Percentiles rank a stretch among this genome's conserved stretches.
Evolutionary conservation across 192 early-diverging fungal genomes (phyloP).

Genomic region (Backusella tarrabulga): DNA sequence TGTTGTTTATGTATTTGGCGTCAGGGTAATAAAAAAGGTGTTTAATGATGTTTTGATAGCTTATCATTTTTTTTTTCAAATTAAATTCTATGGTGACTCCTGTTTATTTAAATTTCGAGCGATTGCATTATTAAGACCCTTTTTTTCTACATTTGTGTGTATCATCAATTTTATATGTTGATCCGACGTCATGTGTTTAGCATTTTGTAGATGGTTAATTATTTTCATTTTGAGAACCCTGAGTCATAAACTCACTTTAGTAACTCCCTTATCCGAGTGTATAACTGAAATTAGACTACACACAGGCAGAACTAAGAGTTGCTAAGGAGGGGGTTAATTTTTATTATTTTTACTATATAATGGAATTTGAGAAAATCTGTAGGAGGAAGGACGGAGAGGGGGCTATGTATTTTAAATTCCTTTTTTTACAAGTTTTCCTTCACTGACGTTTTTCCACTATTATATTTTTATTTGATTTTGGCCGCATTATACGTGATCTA

Average conservation of each 20-base stretch:
- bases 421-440: background rate
- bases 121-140: background rate
- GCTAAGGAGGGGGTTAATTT: background rate
- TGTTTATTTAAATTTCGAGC: background rate
- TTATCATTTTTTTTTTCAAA: background rate
- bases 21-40: background rate
- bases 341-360: background rate
- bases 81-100: background rate
- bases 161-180: background rate
- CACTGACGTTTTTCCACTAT: background rate
- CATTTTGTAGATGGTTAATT: background rate
- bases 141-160: background rate
- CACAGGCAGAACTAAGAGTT: background rate
- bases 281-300: slow-evolving; percentile 7
- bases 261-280: background rate
- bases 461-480: background rate
- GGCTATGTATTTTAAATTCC: background rate
- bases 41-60: background rate
- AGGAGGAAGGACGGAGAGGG: background rate
- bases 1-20: background rate
- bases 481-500: background rate
- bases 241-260: background rate
- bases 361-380: background rate
- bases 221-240: background rate
- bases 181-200: background rate